A percentile compares a stretch with the other conserved stretches of the same genome.
Conservation (phyloP, 192 early-diverging fungal genomes). For the Coemansia reversa region DNA sequence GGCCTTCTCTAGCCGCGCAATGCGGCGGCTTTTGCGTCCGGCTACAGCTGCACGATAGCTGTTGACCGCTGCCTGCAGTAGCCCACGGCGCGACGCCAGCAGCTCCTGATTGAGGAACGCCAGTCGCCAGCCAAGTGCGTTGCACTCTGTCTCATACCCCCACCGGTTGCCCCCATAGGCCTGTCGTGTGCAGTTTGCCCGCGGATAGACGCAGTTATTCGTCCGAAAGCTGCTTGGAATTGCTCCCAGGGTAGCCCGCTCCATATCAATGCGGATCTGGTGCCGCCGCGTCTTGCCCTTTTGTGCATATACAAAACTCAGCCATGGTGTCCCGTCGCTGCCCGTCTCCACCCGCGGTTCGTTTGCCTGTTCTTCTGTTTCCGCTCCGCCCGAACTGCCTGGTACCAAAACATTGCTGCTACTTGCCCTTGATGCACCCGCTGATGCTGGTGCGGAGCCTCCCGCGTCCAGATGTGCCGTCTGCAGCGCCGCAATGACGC, state of each 20-base stretch:
- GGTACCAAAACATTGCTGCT: background rate
- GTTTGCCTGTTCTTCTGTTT: conserved; percentile 8
- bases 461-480: conserved; percentile 20
- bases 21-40: conserved; percentile 70
- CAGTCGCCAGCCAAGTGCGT: conserved; percentile 82
- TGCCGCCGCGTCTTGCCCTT: conserved; percentile 65
- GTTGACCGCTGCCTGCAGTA: conserved; percentile 84
- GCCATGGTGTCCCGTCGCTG: conserved; percentile 32
- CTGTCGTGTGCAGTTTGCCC: conserved; percentile 64
- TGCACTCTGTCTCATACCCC: conserved; percentile 83
- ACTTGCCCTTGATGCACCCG: background rate
- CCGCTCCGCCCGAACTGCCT: background rate
- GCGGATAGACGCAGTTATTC: conserved; percentile 82
- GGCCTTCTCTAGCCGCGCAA: conserved; percentile 70
- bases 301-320: conserved; percentile 47
- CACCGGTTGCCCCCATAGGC: conserved; percentile 81
- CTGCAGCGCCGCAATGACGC: conserved; percentile 47
- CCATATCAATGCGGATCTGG: conserved; percentile 72
- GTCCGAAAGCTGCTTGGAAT: conserved; percentile 62
- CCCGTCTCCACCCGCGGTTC: conserved; percentile 34
- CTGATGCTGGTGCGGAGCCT: background rate
- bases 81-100: conserved; percentile 67
- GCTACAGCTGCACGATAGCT: conserved; percentile 71
- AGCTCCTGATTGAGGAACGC: conserved; percentile 70
- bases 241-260: conserved; percentile 47